These are phyloP conservation scores for Aegilops speltoides DNA, from an alignment of 176 grass and related monocot species.

Conservation along the genomic window DNA sequence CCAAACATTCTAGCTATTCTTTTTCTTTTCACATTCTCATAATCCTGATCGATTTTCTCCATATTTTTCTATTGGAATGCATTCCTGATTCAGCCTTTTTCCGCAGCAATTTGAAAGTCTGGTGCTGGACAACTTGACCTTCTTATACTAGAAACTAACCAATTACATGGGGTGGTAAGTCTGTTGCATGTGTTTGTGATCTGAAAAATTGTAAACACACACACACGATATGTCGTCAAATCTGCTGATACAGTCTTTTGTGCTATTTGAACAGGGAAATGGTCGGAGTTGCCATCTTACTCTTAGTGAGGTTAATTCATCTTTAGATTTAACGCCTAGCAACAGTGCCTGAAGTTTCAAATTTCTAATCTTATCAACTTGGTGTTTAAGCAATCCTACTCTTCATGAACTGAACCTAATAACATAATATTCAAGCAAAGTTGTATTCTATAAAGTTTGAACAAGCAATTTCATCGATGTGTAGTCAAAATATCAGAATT, in stretches of 20 bases:
- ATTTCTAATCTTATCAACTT: background rate
- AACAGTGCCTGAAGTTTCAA: background rate
- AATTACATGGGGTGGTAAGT: conserved; percentile 24
- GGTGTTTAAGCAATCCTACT: background rate
- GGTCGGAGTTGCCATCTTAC: conserved; percentile 34
- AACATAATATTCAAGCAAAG: background rate
- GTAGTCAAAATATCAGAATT: background rate
- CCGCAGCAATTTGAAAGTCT: conserved; percentile 33
- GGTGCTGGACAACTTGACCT: conserved; percentile 21
- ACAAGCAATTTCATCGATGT: background rate
- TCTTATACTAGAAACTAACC: conserved; percentile 31
- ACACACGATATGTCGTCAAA: background rate
- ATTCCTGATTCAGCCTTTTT: conserved; percentile 6
- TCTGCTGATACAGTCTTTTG: background rate
- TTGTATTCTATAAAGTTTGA: background rate
- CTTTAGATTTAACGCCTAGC: background rate
- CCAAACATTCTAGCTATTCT: background rate
- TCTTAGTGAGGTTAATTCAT: conserved; percentile 18
- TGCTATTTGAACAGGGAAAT: conserved; percentile 27
- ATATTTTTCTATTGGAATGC: background rate
- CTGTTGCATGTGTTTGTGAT: background rate
- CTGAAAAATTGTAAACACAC: background rate
- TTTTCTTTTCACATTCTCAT: background rate
- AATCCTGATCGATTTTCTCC: background rate
- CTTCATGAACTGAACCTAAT: background rate